Percentiles rank a stretch among this genome's conserved stretches.
These are phyloP conservation scores for Hygrophoropsis aurantiaca DNA, from an alignment of 768 basidiomycete species.

Conservation along the genomic window DNA sequence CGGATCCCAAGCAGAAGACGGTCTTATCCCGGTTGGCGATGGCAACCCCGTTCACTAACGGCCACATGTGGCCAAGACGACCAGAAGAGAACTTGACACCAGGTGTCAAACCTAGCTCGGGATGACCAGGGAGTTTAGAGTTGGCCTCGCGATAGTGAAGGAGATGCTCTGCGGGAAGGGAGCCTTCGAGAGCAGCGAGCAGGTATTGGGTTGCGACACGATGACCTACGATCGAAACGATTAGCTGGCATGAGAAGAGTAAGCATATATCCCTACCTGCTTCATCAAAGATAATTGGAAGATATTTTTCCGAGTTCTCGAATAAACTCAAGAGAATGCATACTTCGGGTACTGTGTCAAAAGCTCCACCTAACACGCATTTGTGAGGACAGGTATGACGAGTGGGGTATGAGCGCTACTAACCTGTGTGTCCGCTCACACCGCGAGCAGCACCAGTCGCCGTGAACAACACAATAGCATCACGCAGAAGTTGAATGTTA, in stretches of 20 bases:
- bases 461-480: conserved; percentile 85
- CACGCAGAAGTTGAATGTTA: conserved; percentile 81
- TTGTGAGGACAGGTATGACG: conserved; percentile 13
- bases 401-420: background rate
- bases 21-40: conserved; percentile 76
- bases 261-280: conserved; percentile 53
- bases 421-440: conserved; percentile 84
- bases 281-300: conserved; percentile 77
- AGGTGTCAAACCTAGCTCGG: conserved; percentile 87
- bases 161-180: conserved; percentile 71
- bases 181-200: conserved; percentile 73
- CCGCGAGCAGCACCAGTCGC: conserved; percentile 84
- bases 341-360: conserved; percentile 83
- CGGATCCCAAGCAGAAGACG: conserved; percentile 83
- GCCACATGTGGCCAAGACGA: conserved; percentile 92
- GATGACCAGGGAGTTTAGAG: conserved; percentile 86
- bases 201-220: conserved; percentile 91
- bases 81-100: conserved; percentile 92
- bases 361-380: conserved; percentile 49
- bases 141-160: conserved; percentile 85
- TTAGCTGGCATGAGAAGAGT: background rate
- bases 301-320: conserved; percentile 57
- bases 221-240: conserved; percentile 53
- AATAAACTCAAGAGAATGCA: conserved; percentile 77
- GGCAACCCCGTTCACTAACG: conserved; percentile 82